Conservation (phyloP, 2,329 filamentous ascomycete species). For the Aspergillus fijiensis region DNA sequence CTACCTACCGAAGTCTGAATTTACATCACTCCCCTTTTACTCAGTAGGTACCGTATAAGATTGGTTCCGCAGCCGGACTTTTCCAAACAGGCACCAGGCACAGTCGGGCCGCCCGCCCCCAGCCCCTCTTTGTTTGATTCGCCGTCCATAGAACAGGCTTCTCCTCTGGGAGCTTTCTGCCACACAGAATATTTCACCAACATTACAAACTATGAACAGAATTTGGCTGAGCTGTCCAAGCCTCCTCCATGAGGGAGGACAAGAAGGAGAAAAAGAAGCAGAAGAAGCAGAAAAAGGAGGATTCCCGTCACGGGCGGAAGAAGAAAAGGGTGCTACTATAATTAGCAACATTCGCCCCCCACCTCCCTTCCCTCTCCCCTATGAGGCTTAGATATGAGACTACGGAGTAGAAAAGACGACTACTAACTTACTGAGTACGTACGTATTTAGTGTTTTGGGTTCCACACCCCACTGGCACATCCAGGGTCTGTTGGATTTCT, state of each 20-base stretch:
- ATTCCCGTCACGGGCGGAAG: neutral
- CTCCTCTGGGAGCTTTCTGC: no score
- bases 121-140: no score
- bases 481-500: conserved; percentile 4
- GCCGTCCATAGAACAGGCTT: no score
- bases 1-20: neutral
- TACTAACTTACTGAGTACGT: no score
- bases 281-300: neutral
- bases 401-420: neutral
- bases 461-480: conserved; percentile 10
- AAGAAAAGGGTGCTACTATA: neutral
- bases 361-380: neutral
- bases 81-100: neutral
- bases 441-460: conserved; percentile 6
- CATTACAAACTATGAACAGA: no score
- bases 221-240: no score
- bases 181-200: no score
- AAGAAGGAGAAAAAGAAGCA: neutral
- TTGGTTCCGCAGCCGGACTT: neutral
- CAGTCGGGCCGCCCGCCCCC: no score
- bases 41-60: neutral
- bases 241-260: no score
- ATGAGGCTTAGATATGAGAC: neutral
- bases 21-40: neutral
- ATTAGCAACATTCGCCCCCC: neutral